phyloP scores from a whole-genome alignment of 2,329 filamentous ascomycete species.

The Phoma herbarum region DNA sequence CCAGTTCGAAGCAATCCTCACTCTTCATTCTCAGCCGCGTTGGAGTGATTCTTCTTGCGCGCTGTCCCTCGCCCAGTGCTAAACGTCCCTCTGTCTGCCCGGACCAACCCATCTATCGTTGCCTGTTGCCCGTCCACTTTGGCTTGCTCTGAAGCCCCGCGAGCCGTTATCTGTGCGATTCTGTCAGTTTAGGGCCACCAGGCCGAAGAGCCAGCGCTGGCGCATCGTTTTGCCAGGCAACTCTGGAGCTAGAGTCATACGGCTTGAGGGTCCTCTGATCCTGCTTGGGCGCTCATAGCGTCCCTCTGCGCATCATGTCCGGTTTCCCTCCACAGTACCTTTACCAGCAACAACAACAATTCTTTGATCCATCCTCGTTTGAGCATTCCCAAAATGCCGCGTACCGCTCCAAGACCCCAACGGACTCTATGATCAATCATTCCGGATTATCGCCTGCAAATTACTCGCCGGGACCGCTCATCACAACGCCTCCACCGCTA shows the following conservation, averaged over 20 bases:
- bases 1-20: conserved; percentile 35
- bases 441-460: conserved; percentile 44
- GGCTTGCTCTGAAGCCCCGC: conserved; percentile 29
- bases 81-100: conserved; percentile 35
- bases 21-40: conserved; percentile 40
- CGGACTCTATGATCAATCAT: conserved; percentile 47
- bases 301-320: conserved; percentile 43
- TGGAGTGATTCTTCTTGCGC: conserved; percentile 42
- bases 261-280: conserved; percentile 32
- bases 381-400: conserved; percentile 35
- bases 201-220: conserved; percentile 35
- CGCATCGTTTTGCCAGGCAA: conserved; percentile 27
- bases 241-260: conserved; percentile 40
- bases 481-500: conserved; percentile 43
- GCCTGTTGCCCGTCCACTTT: conserved; percentile 32
- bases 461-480: conserved; percentile 46
- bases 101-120: conserved; percentile 33
- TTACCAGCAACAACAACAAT: conserved; percentile 36
- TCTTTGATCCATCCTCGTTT: conserved; percentile 33
- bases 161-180: conserved; percentile 31
- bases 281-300: conserved; percentile 30
- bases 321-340: conserved; percentile 34
- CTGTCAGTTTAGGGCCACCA: conserved; percentile 29
- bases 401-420: conserved; percentile 47
- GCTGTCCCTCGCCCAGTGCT: conserved; percentile 42